Conservation (phyloP, 2,329 filamentous ascomycete genomes). For the Sclerotinia sclerotiorum region DNA sequence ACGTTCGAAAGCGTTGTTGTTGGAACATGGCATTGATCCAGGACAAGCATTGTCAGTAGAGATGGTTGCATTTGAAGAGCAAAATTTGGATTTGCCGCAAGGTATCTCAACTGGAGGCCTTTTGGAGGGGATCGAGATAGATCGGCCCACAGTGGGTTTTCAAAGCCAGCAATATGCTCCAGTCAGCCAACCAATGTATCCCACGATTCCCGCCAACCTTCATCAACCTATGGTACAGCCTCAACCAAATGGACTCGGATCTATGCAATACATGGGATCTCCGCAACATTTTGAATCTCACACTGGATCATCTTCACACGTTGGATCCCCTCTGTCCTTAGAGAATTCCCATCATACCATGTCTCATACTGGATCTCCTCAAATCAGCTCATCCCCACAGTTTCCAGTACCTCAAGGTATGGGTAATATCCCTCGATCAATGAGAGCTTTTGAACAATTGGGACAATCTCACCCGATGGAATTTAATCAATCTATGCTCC, state of each 20-base stretch:
- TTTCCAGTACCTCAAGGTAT: neutral
- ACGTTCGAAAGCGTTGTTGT: neutral
- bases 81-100: neutral
- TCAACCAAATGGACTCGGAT: neutral
- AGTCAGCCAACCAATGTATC: neutral
- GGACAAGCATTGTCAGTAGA: neutral
- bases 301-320: neutral
- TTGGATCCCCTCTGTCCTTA: neutral
- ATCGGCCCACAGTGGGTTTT: neutral
- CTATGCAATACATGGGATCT: constrained; percentile 5
- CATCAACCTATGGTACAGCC: neutral
- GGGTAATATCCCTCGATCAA: neutral
- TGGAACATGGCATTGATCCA: neutral
- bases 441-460: neutral
- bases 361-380: neutral
- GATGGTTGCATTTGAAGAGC: neutral
- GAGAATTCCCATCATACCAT: neutral
- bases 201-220: neutral
- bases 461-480: neutral
- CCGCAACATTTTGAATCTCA: neutral
- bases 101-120: neutral
- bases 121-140: neutral
- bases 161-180: neutral
- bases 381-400: neutral
- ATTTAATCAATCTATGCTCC: neutral